Conservation (phyloP, 2,329 filamentous ascomycete genomes). For the Ustilaginoidea virens region DNA sequence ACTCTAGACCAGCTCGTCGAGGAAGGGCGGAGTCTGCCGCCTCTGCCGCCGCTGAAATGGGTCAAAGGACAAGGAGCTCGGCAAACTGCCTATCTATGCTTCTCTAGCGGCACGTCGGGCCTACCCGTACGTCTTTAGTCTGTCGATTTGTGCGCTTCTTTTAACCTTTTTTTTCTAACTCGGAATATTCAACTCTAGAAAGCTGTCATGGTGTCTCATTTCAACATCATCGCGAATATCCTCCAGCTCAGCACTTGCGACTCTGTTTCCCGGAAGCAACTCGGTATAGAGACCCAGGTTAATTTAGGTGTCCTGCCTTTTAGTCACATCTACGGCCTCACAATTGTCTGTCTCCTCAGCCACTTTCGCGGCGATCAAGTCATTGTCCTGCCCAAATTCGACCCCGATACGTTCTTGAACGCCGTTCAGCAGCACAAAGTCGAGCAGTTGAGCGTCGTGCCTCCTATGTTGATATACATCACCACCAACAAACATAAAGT, state of each 20-base stretch:
- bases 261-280: constrained; percentile 18
- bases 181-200: constrained; percentile 31
- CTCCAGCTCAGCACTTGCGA: constrained; percentile 42
- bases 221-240: constrained; percentile 64
- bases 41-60: constrained; percentile 43
- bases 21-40: constrained; percentile 38
- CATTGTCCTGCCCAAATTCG: constrained; percentile 62
- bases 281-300: constrained; percentile 24
- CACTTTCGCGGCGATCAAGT: constrained; percentile 59
- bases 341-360: constrained; percentile 50
- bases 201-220: constrained; percentile 72
- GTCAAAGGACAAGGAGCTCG: constrained; percentile 47
- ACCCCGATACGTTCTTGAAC: constrained; percentile 47
- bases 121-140: constrained; percentile 39
- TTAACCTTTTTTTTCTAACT: not conserved
- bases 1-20: constrained; percentile 51
- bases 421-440: constrained; percentile 58
- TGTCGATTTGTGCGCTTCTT: not conserved
- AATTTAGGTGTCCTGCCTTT: constrained; percentile 59
- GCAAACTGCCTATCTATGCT: constrained; percentile 63
- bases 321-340: constrained; percentile 68
- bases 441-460: constrained; percentile 51
- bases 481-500: constrained; percentile 44
- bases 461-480: constrained; percentile 64
- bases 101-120: constrained; percentile 67